Evolutionary conservation across 2,329 filamentous ascomycete genomes (phyloP).

Genomic region (Graphilbum fragrans): DNA sequence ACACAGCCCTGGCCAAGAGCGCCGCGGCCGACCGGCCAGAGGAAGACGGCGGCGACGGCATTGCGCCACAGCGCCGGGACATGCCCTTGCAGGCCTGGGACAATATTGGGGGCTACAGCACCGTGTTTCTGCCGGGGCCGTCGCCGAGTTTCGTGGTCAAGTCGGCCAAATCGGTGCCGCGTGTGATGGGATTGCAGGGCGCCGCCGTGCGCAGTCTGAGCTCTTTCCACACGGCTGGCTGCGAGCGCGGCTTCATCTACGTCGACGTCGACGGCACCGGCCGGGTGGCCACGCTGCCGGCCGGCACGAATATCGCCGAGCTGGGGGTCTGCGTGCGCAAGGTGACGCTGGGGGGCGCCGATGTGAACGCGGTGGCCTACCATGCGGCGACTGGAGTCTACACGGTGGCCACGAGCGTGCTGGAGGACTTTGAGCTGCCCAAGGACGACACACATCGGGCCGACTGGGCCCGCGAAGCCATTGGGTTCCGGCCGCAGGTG

Average conservation of each 20-base stretch:
- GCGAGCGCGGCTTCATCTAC: conserved; percentile 74
- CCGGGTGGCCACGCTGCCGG: conserved; percentile 60
- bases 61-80: conserved; percentile 25
- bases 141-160: conserved; percentile 77
- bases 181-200: conserved; percentile 61
- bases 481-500: conserved; percentile 50
- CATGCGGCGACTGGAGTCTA: conserved; percentile 66
- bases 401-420: conserved; percentile 57
- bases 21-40: conserved; percentile 27
- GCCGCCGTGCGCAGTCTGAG: conserved; percentile 59
- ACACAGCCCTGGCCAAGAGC: conserved; percentile 52
- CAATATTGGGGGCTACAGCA: conserved; percentile 65
- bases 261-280: conserved; percentile 61
- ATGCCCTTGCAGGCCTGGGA: conserved; percentile 44
- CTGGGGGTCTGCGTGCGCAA: conserved; percentile 66
- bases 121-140: conserved; percentile 70
- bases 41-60: conserved; percentile 27
- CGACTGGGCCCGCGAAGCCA: conserved; percentile 67
- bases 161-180: conserved; percentile 64
- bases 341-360: conserved; percentile 52
- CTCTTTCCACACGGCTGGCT: conserved; percentile 63
- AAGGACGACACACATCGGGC: conserved; percentile 75
- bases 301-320: conserved; percentile 55
- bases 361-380: conserved; percentile 63
- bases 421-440: conserved; percentile 67